Evolutionary conservation across 176 grass and related monocot species (phyloP), one percentile per base, ranked within the genome.

Genomic region (Cenchrus americanus): DNA sequence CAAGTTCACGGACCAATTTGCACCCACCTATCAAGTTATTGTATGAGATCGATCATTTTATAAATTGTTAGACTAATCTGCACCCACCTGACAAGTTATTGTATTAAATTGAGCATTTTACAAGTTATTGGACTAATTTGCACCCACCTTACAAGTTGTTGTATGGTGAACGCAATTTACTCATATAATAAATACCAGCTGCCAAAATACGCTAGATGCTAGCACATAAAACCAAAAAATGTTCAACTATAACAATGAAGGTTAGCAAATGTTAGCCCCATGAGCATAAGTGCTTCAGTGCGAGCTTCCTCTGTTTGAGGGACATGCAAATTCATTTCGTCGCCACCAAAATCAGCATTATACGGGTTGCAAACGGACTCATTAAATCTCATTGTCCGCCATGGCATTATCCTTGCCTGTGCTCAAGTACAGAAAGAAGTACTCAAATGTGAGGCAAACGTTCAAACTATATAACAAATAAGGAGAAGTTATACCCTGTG

Each of bases 251-350:
- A 86, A 52, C 26, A 84, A 73, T 72, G 60, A n/a, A 60, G 14
- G 78, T 86, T 86, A 14, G 53, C 17, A 83, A 74, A 79, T 72
- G 78, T 24, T 98, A 98, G 92, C 96, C 96, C 96, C 96, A 98
- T 95, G 69, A 98, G 92, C 90, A 92, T 95, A 77, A 98, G 89
- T 26, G 96, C 96, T 91, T 98, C 96, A 64, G 96, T 95, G 52
- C 96, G 92, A 83, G 96, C 96, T 95, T 98, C 96, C 85, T 98
- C 96, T 79, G 96, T 98, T 85, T 98, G 96, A 65, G 96, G 96
- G 48, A 98, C 92, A 87, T 98, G 96, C 82, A 98, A 86, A 84
- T 98, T 98, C 96, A 98, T 98, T 82, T 98, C 96, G 78, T 98
- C 96, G 65, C 96, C 96, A 77, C 95, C 96, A 89, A 98, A 98